phyloP scores from a whole-genome alignment of 768 basidiomycete genomes.

The Mycena polygramma region DNA sequence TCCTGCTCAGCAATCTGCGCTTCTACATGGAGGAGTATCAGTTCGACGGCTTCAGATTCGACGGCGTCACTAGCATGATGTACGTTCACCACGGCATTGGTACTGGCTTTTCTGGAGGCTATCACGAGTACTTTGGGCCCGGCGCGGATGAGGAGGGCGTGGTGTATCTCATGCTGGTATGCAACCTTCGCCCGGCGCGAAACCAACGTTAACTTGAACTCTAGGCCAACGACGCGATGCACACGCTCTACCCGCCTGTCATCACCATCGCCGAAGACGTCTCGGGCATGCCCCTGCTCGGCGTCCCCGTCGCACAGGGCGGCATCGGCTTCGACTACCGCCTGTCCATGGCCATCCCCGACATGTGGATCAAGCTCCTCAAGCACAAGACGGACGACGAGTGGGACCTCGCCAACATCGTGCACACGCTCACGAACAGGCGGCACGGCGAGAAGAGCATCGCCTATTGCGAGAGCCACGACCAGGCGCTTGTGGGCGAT shows the following conservation, averaged over 20 bases:
- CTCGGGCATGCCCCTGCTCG: conserved; percentile 97
- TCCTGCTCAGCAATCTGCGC: conserved; percentile 94
- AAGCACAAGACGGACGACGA: conserved; percentile 90
- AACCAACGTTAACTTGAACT: conserved; percentile 25
- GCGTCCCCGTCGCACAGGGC: conserved; percentile 81
- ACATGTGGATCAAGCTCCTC: conserved; percentile 99
- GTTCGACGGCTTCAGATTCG: conserved; percentile 98
- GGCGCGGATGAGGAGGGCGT: conserved; percentile 89
- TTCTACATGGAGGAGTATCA: conserved; percentile 96
- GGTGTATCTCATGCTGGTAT: conserved; percentile 96
- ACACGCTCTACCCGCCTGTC: conserved; percentile 79
- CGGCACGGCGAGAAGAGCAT: conserved; percentile 92
- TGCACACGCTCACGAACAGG: conserved; percentile 91
- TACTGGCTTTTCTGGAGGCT: conserved; percentile 96
- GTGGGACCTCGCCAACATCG: conserved; percentile 91
- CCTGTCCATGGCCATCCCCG: conserved; percentile 97
- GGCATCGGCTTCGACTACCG: conserved; percentile 99
- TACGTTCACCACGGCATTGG: conserved; percentile 98
- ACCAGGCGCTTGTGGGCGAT: conserved; percentile 98
- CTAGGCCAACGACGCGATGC: conserved; percentile 94
- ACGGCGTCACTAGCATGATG: conserved; percentile 99
- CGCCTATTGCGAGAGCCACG: conserved; percentile 95
- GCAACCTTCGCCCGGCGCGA: conserved; percentile 42
- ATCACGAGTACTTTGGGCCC: conserved; percentile 97
- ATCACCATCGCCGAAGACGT: conserved; percentile 99